Evolutionary conservation across 805 yeast species (phyloP).

Genomic region (Debaryomyces maramus): DNA sequence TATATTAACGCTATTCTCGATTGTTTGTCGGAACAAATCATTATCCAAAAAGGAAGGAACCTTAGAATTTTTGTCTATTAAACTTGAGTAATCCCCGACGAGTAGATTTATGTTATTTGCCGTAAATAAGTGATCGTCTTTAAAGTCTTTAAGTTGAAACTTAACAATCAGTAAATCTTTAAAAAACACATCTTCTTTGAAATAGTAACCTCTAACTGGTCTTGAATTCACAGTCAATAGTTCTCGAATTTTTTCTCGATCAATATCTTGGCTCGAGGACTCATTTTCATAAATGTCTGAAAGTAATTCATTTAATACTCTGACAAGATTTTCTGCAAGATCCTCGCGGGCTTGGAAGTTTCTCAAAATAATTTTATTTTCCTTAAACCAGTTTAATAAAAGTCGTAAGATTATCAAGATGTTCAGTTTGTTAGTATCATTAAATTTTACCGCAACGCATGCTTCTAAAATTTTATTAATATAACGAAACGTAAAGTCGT

Average conservation of each 20-base stretch:
- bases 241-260: slow-evolving; percentile 5
- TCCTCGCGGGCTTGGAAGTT: slow-evolving; percentile 11
- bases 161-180: slow-evolving; percentile 61
- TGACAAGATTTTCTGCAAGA: slow-evolving; percentile 11
- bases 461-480: slow-evolving; percentile 19
- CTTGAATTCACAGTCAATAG: slow-evolving; percentile 21
- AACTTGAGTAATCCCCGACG: slow-evolving; percentile 18
- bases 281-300: background rate
- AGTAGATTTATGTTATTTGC: slow-evolving; percentile 21
- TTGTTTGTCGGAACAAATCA: background rate
- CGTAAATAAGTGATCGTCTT: slow-evolving; percentile 50
- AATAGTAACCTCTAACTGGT: slow-evolving; percentile 54
- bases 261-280: slow-evolving; percentile 6
- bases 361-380: slow-evolving; percentile 34
- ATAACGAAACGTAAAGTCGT: slow-evolving; percentile 19
- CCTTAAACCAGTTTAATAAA: slow-evolving; percentile 57
- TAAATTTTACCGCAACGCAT: slow-evolving; percentile 3
- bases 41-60: slow-evolving; percentile 3
- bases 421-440: slow-evolving; percentile 5
- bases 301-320: slow-evolving; percentile 16
- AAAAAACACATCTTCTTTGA: slow-evolving; percentile 62
- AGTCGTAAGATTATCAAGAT: slow-evolving; percentile 40
- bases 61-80: background rate
- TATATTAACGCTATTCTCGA: background rate
- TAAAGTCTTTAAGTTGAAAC: slow-evolving; percentile 57